These are phyloP conservation scores for Arthrobotrys pseudoclavata DNA, from an alignment of 2,329 filamentous ascomycete genomes.

Conservation along the genomic window DNA sequence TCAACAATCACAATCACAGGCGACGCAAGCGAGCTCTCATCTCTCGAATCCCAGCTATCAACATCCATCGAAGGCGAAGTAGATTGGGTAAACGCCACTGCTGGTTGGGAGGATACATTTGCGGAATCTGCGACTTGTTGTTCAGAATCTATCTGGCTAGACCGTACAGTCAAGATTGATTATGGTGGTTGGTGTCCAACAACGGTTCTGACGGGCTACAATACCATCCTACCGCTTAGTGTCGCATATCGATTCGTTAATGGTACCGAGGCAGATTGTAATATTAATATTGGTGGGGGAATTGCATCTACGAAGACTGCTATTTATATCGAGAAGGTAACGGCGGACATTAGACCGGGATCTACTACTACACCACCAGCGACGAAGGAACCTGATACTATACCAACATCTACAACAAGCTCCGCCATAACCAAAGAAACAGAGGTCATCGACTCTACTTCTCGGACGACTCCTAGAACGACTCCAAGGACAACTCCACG, in stretches of 20 bases:
- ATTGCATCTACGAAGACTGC: slow-evolving; percentile 49
- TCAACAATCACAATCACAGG: slow-evolving; percentile 52
- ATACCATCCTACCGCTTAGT: slow-evolving; percentile 24
- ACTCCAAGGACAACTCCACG: slow-evolving; percentile 1
- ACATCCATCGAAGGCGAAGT: slow-evolving; percentile 22
- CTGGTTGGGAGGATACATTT: slow-evolving; percentile 18
- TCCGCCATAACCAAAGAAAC: slow-evolving; percentile 27
- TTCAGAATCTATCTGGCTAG: slow-evolving; percentile 30
- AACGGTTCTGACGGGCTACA: slow-evolving; percentile 41
- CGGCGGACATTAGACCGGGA: slow-evolving; percentile 19
- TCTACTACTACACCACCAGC: slow-evolving; percentile 26
- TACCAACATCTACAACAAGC: slow-evolving; percentile 29
- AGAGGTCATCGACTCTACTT: slow-evolving; percentile 19
- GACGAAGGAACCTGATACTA: slow-evolving; percentile 27
- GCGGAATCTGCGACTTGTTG: slow-evolving; percentile 37
- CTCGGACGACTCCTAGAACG: slow-evolving; percentile 28
- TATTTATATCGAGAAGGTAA: slow-evolving; percentile 43
- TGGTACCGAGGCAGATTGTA: slow-evolving; percentile 34
- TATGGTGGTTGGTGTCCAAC: slow-evolving; percentile 53
- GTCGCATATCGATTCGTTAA: slow-evolving; percentile 36
- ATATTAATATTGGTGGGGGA: slow-evolving; percentile 45
- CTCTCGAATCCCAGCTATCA: slow-evolving; percentile 15
- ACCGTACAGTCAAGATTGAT: slow-evolving; percentile 30
- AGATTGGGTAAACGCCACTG: slow-evolving; percentile 48
- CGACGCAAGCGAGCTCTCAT: slow-evolving; percentile 40